phyloP scores from a whole-genome alignment of 2,329 filamentous ascomycete genomes.

The Parastagonospora avenae region DNA sequence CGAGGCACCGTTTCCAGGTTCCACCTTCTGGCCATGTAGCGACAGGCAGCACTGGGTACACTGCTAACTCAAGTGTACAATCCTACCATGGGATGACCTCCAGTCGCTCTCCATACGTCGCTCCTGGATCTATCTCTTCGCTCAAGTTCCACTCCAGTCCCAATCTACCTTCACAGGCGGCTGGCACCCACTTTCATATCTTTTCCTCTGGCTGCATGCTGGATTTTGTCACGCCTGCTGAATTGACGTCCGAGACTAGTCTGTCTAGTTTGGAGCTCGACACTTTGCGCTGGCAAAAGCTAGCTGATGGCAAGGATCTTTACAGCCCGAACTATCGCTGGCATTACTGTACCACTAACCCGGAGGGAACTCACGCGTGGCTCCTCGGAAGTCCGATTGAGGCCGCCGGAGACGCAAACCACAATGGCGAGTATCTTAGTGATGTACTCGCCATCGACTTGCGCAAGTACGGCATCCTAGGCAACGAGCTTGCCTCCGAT shows the following conservation, averaged over 20 bases:
- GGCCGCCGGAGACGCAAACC: slow-evolving; percentile 65
- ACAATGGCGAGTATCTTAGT: slow-evolving; percentile 88
- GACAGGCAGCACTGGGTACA: slow-evolving; percentile 61
- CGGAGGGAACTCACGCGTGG: slow-evolving; percentile 95
- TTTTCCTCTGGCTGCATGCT: slow-evolving; percentile 92
- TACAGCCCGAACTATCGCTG: slow-evolving; percentile 92
- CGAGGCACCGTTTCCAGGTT: slow-evolving; percentile 37
- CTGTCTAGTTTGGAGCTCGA: slow-evolving; percentile 87
- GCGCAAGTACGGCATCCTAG: slow-evolving; percentile 86
- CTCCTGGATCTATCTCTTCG: slow-evolving; percentile 87
- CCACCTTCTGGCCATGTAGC: slow-evolving; percentile 39
- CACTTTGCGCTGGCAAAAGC: slow-evolving; percentile 88
- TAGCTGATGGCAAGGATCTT: slow-evolving; percentile 92
- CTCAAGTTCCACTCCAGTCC: slow-evolving; percentile 88
- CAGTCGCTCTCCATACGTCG: slow-evolving; percentile 54
- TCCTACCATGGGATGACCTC: slow-evolving; percentile 53
- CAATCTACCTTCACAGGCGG: slow-evolving; percentile 84
- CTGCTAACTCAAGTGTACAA: slow-evolving; percentile 72
- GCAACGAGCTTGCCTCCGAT: slow-evolving; percentile 67
- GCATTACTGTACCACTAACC: slow-evolving; percentile 97
- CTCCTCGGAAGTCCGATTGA: slow-evolving; percentile 90
- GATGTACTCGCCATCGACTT: slow-evolving; percentile 95
- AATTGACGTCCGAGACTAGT: slow-evolving; percentile 89
- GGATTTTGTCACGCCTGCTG: slow-evolving; percentile 91
- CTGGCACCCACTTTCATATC: slow-evolving; percentile 92